These are phyloP conservation scores for Pneumocystis canis DNA, from an alignment of 1,139 yeast genomes.

Conservation along the genomic window DNA sequence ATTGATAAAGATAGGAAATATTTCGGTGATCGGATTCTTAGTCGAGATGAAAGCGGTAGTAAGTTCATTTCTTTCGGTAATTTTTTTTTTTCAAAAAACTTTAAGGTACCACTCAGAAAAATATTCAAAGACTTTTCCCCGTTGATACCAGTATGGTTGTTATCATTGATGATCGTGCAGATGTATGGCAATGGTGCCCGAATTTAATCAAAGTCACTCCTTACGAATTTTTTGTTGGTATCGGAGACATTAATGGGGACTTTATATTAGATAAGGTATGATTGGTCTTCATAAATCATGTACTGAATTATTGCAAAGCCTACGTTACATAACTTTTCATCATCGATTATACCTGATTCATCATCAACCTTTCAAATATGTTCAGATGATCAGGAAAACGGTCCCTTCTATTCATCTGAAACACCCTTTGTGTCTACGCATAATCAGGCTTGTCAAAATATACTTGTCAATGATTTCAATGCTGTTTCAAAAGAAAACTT, in stretches of 20 bases:
- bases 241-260: constrained; percentile 92
- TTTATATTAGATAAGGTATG: constrained; percentile 62
- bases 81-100: neutral
- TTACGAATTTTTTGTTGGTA: constrained; percentile 88
- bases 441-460: neutral
- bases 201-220: constrained; percentile 87
- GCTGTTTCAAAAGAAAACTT: constrained; percentile 28
- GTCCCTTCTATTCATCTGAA: constrained; percentile 1
- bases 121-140: constrained; percentile 76
- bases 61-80: neutral
- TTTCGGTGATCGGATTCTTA: constrained; percentile 81
- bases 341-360: neutral
- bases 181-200: constrained; percentile 96
- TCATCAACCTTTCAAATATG: constrained; percentile 1
- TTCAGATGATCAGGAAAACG: neutral
- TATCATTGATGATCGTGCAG: constrained; percentile 93
- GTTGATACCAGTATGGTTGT: constrained; percentile 95
- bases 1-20: constrained; percentile 79
- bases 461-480: constrained; percentile 16
- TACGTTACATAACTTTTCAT: constrained; percentile 20
- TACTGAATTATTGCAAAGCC: constrained; percentile 14
- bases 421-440: neutral
- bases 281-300: constrained; percentile 9
- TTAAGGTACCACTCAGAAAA: constrained; percentile 54
- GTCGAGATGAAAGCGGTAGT: constrained; percentile 91